These are phyloP conservation scores for Aegilops sharonensis DNA, from an alignment of 176 grass and related monocot species.

Conservation along the genomic window DNA sequence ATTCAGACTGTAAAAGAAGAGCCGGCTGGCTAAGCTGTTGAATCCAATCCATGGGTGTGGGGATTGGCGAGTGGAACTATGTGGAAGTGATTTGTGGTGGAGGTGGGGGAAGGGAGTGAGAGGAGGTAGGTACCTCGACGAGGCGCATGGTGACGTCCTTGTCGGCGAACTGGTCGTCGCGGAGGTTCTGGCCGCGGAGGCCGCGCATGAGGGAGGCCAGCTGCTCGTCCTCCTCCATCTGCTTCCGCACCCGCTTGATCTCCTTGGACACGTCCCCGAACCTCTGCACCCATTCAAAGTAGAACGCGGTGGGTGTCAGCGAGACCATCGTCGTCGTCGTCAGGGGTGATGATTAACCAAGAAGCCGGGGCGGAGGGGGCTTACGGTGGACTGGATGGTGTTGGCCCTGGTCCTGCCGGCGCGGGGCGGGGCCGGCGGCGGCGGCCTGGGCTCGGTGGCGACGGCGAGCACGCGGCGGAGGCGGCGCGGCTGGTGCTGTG, in stretches of 20 bases:
- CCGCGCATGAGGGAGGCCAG: conserved; percentile 86
- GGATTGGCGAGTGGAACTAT: no score
- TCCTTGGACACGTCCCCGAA: conserved; percentile 82
- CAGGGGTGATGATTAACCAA: no score
- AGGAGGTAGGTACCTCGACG: conserved; percentile 47
- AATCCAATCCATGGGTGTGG: not conserved
- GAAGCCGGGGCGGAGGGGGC: not conserved
- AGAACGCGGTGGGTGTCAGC: not conserved
- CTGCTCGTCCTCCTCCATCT: conserved; percentile 99
- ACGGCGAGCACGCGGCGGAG: conserved; percentile 54
- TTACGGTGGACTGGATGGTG: conserved; percentile 58
- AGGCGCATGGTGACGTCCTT: conserved; percentile 64
- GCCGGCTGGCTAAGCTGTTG: not conserved
- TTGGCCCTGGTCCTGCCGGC: not conserved
- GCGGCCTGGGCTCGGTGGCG: conserved; percentile 57
- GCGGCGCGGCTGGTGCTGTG: not conserved
- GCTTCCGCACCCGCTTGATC: conserved; percentile 90
- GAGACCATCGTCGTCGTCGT: not conserved
- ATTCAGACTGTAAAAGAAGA: not conserved
- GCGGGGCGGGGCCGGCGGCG: conserved; percentile 7
- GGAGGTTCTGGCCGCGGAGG: conserved; percentile 88
- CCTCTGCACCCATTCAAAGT: no score
- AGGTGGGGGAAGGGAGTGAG: not conserved
- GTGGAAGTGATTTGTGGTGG: no score
- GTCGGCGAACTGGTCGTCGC: conserved; percentile 76